Percentiles rank a stretch among this genome's conserved stretches.
Evolutionary conservation across 1,284 basidiomycete genomes (phyloP).

Genomic region (Trichosporon faecale): DNA sequence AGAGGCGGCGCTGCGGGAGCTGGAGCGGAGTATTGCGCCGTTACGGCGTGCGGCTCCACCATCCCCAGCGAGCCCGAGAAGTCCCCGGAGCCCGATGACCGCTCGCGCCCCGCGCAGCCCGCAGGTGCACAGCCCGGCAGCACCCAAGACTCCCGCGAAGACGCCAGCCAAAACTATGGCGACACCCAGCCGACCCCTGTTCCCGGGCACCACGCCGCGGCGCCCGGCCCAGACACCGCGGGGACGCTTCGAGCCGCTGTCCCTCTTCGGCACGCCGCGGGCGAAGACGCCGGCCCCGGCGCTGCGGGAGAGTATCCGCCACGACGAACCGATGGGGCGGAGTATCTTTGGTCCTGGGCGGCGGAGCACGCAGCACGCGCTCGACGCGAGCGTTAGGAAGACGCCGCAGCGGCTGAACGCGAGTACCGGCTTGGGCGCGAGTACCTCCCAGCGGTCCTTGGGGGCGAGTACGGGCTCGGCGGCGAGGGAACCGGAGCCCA

Average conservation of each 20-base stretch:
- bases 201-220: conserved; percentile 26
- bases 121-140: not conserved
- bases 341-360: not conserved
- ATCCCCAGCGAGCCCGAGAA: not conserved
- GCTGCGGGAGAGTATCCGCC: not conserved
- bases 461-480: not conserved
- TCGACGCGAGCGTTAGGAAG: not conserved
- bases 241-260: conserved; percentile 38
- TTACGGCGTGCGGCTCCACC: conserved; percentile 20
- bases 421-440: not conserved
- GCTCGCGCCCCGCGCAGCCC: not conserved
- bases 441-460: not conserved
- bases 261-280: conserved; percentile 36
- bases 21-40: conserved; percentile 38
- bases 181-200: conserved; percentile 24
- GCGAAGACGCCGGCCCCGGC: conserved; percentile 13
- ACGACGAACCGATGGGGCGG: not conserved
- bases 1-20: conserved; percentile 39
- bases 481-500: not conserved
- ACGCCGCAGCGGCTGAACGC: not conserved
- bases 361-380: not conserved
- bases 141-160: conserved; percentile 24
- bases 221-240: conserved; percentile 21
- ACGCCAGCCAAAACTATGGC: conserved; percentile 29
- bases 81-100: not conserved